These are phyloP conservation scores for Globisporangium barbulae DNA, from an alignment of 352 stramenopile species.

Conservation along the genomic window DNA sequence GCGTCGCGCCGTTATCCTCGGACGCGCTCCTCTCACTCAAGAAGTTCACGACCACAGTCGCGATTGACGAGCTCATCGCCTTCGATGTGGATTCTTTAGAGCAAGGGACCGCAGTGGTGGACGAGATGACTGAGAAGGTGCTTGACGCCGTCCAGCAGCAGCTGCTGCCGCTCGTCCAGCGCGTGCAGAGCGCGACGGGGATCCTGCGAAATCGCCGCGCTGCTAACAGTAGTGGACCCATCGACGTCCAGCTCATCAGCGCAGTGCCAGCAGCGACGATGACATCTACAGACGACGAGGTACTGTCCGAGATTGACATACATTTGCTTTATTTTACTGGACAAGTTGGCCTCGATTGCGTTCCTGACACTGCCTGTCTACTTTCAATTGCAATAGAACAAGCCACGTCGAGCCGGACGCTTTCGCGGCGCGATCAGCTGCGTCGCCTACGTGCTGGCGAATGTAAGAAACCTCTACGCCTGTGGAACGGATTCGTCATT, in stretches of 20 bases:
- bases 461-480: constrained; percentile 16
- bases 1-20: constrained; percentile 5
- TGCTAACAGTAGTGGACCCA: constrained; percentile 9
- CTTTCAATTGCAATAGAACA: constrained; percentile 19
- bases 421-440: constrained; percentile 51
- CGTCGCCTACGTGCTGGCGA: constrained; percentile 43
- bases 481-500: not conserved
- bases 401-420: constrained; percentile 20
- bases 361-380: not conserved
- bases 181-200: constrained; percentile 34
- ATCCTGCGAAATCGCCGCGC: constrained; percentile 21
- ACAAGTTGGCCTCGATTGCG: too few species aligned
- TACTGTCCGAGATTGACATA: not conserved
- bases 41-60: constrained; percentile 40
- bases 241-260: constrained; percentile 10
- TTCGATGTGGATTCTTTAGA: constrained; percentile 8
- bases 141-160: constrained; percentile 47
- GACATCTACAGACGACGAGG: not conserved
- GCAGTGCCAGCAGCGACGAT: not conserved
- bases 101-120: not conserved
- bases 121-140: constrained; percentile 26
- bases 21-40: constrained; percentile 28
- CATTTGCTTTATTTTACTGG: too few species aligned
- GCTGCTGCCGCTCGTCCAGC: constrained; percentile 40
- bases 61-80: constrained; percentile 39